Percentiles rank a stretch among this genome's conserved stretches.
phyloP scores from a whole-genome alignment of 192 early-diverging fungal genomes.

The Coemansia sp. region DNA sequence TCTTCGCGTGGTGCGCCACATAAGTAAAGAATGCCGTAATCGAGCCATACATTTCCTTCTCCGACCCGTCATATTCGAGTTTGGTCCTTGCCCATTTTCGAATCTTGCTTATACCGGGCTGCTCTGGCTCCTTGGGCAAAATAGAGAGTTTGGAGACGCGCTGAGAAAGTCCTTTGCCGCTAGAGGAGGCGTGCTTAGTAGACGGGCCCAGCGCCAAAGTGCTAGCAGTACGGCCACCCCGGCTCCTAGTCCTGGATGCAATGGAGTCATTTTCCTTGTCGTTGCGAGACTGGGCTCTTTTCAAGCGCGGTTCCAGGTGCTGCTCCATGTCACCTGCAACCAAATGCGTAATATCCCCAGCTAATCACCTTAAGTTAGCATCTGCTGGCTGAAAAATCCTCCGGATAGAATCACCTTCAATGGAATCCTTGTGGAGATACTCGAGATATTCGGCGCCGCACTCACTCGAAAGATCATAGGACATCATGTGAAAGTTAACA shows the following conservation, averaged over 20 bases:
- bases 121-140: no score
- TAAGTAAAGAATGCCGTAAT: no score
- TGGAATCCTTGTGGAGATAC: not conserved
- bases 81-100: no score
- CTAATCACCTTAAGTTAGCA: not conserved
- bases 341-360: not conserved
- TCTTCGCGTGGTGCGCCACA: no score
- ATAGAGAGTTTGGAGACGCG: no score
- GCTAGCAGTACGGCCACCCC: no score
- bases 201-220: no score
- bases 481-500: not conserved
- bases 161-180: no score
- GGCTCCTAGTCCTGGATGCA: not conserved
- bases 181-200: no score
- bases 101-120: no score
- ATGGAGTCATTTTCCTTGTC: not conserved
- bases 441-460: not conserved
- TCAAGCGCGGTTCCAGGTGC: not conserved
- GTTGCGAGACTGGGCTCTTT: not conserved
- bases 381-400: not conserved
- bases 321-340: not conserved
- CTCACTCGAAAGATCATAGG: not conserved
- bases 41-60: no score
- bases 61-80: no score
- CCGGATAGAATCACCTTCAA: not conserved